Conservation (phyloP, 1,284 basidiomycete species). For the Kalmanozyma brasiliensis region DNA sequence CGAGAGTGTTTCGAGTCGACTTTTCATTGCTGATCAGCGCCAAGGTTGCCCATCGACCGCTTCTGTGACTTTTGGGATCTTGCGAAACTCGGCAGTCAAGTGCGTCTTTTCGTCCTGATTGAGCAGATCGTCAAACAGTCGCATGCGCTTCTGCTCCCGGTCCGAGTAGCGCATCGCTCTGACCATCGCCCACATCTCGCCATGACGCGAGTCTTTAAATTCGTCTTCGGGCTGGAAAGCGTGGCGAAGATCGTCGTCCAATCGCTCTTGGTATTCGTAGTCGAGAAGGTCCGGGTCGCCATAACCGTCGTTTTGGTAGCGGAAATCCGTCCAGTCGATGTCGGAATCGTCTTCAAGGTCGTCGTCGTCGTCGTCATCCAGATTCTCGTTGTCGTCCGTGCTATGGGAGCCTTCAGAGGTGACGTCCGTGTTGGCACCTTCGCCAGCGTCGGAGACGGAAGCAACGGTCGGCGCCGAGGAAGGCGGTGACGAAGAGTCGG, state of each 20-base stretch:
- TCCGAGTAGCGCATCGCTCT: not conserved
- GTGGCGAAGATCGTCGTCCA: not conserved
- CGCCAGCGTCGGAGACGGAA: no score
- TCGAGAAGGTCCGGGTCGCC: not conserved
- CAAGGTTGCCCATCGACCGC: no score
- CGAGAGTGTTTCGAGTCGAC: no score
- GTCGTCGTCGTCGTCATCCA: not conserved
- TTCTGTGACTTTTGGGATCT: no score
- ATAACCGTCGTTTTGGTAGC: constrained; percentile 14
- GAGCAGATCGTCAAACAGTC: constrained; percentile 25
- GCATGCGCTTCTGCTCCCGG: constrained; percentile 6
- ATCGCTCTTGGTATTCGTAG: not conserved
- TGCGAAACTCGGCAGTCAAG: no score
- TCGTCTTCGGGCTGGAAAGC: not conserved
- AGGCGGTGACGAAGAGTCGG: not conserved
- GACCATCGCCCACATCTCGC: not conserved
- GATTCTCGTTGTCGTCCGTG: not conserved
- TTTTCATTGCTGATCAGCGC: no score
- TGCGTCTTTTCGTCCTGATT: no score
- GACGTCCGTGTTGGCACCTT: not conserved
- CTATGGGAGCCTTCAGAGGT: not conserved
- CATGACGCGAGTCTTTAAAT: not conserved
- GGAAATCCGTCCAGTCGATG: not conserved
- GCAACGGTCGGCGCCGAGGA: not conserved
- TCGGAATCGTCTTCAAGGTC: not conserved